Evolutionary conservation across 2,329 filamentous ascomycete genomes (phyloP).

Genomic region (Rutstroemia sp.): DNA sequence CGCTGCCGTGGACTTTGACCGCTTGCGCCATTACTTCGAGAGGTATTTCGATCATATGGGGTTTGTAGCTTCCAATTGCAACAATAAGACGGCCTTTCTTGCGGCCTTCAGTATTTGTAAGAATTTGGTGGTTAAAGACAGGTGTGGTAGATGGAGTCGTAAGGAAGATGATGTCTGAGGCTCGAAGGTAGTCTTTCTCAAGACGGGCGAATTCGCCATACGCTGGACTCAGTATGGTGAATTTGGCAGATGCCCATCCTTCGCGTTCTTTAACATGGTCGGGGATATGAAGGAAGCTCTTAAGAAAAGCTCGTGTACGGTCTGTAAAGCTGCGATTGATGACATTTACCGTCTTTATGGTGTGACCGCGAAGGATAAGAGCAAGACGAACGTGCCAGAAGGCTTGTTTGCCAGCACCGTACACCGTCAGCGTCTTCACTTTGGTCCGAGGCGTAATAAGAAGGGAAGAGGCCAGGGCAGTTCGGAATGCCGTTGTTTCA

Average conservation of each 20-base stretch:
- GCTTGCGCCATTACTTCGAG: slow-evolving; percentile 65
- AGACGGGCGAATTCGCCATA: slow-evolving; percentile 63
- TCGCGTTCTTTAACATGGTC: slow-evolving; percentile 42
- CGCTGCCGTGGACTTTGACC: slow-evolving; percentile 43
- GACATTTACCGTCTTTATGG: slow-evolving; percentile 74
- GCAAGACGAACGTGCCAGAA: slow-evolving; percentile 91
- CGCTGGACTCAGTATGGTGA: slow-evolving; percentile 58
- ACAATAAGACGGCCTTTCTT: slow-evolving; percentile 66
- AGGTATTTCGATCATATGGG: slow-evolving; percentile 77
- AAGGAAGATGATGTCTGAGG: slow-evolving; percentile 78
- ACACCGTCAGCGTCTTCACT: slow-evolving; percentile 72
- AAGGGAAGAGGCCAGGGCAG: slow-evolving; percentile 63
- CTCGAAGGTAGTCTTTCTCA: slow-evolving; percentile 61
- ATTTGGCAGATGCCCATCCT: slow-evolving; percentile 60
- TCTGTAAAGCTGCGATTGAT: slow-evolving; percentile 68
- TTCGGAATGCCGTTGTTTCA: slow-evolving; percentile 74
- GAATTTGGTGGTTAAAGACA: slow-evolving; percentile 64
- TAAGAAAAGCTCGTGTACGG: slow-evolving; percentile 44
- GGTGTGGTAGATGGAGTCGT: slow-evolving; percentile 71
- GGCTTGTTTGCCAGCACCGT: slow-evolving; percentile 82
- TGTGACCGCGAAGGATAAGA: slow-evolving; percentile 61
- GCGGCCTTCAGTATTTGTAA: slow-evolving; percentile 65
- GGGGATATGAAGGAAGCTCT: slow-evolving; percentile 40
- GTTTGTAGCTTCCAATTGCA: slow-evolving; percentile 62
- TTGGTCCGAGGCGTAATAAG: slow-evolving; percentile 57